phyloP scores from a whole-genome alignment of 2,329 filamentous ascomycete genomes.

The Fusarium cyanostomum region DNA sequence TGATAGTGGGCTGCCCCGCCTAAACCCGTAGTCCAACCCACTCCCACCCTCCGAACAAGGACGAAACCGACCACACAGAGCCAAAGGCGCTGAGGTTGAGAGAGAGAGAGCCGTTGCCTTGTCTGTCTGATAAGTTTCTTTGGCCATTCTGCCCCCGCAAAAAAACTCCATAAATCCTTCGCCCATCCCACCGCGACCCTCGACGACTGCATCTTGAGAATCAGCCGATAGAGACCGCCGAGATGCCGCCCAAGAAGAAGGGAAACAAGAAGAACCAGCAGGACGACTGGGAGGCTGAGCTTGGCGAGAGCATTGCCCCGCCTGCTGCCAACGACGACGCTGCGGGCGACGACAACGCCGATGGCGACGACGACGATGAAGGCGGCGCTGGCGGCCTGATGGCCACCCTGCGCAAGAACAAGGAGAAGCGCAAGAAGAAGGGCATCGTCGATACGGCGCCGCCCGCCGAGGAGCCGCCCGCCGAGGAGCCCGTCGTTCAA shows the following conservation, averaged over 20 bases:
- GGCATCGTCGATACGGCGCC: slow-evolving; percentile 71
- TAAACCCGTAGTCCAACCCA: slow-evolving; percentile 26
- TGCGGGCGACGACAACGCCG: slow-evolving; percentile 57
- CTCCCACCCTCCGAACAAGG: slow-evolving; percentile 15
- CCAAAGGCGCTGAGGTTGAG: slow-evolving; percentile 18
- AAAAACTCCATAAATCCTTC: slow-evolving; percentile 29
- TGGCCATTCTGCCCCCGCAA: slow-evolving; percentile 14
- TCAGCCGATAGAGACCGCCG: slow-evolving; percentile 44
- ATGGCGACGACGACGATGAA: slow-evolving; percentile 64
- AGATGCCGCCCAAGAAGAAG: slow-evolving; percentile 96
- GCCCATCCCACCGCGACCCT: slow-evolving; percentile 24
- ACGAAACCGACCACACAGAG: slow-evolving; percentile 28
- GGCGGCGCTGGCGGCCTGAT: slow-evolving; percentile 74
- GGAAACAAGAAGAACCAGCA: slow-evolving; percentile 80
- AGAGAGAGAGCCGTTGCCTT: slow-evolving; percentile 25
- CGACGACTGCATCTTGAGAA: slow-evolving; percentile 36
- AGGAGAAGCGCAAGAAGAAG: slow-evolving; percentile 91
- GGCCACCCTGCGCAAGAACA: slow-evolving; percentile 82
- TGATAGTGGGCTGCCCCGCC: slow-evolving; percentile 39
- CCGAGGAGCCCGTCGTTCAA: slow-evolving; percentile 70
- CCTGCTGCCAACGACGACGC: slow-evolving; percentile 57
- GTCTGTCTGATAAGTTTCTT: slow-evolving; percentile 27
- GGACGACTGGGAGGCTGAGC: slow-evolving; percentile 94
- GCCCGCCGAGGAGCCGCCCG: slow-evolving; percentile 65
- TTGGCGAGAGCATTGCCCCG: slow-evolving; percentile 80